Percentiles rank a stretch among this genome's conserved stretches.
Evolutionary conservation across 345 rosid genomes (phyloP).

Genomic region (Linum lewisii): DNA sequence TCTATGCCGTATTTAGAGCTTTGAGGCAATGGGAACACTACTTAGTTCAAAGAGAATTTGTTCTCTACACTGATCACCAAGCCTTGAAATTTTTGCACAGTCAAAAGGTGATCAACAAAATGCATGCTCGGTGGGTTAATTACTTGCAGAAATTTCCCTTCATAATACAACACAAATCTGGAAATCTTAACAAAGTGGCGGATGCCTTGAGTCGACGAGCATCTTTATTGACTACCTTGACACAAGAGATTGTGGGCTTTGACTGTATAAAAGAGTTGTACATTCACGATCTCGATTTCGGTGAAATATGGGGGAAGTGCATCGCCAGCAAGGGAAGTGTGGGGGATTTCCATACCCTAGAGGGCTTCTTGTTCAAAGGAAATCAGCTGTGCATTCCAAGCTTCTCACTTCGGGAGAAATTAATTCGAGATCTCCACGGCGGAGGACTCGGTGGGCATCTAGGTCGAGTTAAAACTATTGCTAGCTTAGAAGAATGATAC

Average conservation of each 20-base stretch:
- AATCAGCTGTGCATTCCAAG: background rate
- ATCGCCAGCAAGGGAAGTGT: too few relatives aligned
- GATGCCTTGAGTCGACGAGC: background rate
- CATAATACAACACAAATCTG: background rate
- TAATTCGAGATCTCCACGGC: constrained; percentile 2
- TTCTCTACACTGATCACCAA: background rate
- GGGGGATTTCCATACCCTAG: background rate
- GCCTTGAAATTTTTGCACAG: background rate
- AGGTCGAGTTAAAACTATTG: constrained; percentile 6
- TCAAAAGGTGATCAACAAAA: background rate
- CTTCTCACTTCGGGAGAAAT: background rate
- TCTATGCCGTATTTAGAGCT: constrained; percentile 2
- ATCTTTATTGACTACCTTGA: background rate
- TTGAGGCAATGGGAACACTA: background rate
- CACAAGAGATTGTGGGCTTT: background rate
- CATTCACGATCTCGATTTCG: background rate
- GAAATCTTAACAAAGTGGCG: background rate
- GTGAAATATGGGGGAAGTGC: background rate
- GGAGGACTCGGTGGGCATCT: constrained; percentile 2
- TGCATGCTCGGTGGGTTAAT: constrained; percentile 10
- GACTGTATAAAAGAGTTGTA: background rate
- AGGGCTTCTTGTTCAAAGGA: constrained; percentile 3
- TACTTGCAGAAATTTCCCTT: background rate
- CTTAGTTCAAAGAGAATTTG: background rate
- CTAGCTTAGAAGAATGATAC: background rate